Conservation (phyloP, 768 basidiomycete genomes). For the Hypholoma sublateritium region DNA sequence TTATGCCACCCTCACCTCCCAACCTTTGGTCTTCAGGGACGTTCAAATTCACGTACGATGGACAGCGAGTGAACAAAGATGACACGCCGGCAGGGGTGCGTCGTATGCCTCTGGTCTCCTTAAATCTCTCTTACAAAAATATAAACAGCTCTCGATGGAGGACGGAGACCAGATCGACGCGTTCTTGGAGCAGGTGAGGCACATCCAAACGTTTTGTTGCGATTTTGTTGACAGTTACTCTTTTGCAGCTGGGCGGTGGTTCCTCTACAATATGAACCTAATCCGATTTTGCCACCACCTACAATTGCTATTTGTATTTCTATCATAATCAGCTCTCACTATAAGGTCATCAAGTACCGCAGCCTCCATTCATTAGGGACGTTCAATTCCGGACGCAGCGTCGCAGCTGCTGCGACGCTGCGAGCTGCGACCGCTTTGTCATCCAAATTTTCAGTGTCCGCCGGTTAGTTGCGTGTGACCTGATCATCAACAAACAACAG, state of each 20-base stretch:
- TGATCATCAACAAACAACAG: too few relatives aligned
- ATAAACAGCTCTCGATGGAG: slow-evolving; percentile 51
- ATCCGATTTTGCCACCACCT: neutral
- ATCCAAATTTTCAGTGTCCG: too few relatives aligned
- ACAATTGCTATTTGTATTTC: neutral
- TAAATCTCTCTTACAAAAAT: neutral
- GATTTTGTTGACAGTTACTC: neutral
- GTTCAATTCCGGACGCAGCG: too few relatives aligned
- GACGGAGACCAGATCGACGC: slow-evolving; percentile 67
- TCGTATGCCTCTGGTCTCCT: slow-evolving; percentile 5
- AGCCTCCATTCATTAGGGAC: too few relatives aligned
- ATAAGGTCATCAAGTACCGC: too few relatives aligned
- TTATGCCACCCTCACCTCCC: too few relatives aligned
- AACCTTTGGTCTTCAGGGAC: slow-evolving; percentile 42
- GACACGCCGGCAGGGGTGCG: slow-evolving; percentile 57
- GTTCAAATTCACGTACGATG: slow-evolving; percentile 61
- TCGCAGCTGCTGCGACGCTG: too few relatives aligned
- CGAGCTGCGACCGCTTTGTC: too few relatives aligned
- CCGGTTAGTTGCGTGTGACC: too few relatives aligned
- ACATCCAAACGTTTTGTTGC: too few relatives aligned
- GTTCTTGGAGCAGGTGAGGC: slow-evolving; percentile 49
- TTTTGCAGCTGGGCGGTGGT: slow-evolving; percentile 19
- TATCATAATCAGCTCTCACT: neutral
- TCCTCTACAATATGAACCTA: neutral
- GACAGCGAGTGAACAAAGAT: slow-evolving; percentile 42